Conservation (phyloP, 2,329 filamentous ascomycete species). For the Eutypa lata region DNA sequence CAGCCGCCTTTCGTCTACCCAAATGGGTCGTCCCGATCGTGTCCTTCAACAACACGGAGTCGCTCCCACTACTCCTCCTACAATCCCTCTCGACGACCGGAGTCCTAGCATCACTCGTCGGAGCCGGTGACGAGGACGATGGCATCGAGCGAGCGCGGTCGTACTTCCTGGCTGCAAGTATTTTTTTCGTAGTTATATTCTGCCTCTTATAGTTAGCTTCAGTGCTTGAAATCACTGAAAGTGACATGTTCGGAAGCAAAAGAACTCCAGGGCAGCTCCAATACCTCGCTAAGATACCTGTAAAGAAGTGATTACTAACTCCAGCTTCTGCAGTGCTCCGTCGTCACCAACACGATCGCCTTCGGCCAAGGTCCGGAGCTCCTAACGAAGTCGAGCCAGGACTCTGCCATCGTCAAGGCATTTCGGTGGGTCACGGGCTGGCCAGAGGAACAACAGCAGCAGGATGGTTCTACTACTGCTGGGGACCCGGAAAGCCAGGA, state of each 20-base stretch:
- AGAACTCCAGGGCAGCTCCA: too few species aligned
- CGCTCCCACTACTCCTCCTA: slow-evolving; percentile 25
- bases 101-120: slow-evolving; percentile 41
- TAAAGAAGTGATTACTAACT: too few species aligned
- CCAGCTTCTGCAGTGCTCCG: too few species aligned
- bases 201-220: too few species aligned
- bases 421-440: slow-evolving; percentile 13
- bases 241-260: too few species aligned
- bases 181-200: too few species aligned
- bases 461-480: slow-evolving; percentile 8
- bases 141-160: slow-evolving; percentile 51
- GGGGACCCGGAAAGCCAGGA: slow-evolving; percentile 6
- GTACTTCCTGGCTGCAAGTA: slow-evolving; percentile 58
- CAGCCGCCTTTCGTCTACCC: slow-evolving; percentile 20
- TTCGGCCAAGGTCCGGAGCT: slow-evolving; percentile 52
- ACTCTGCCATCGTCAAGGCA: slow-evolving; percentile 4
- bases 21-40: slow-evolving; percentile 24
- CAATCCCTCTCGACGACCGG: slow-evolving; percentile 48
- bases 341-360: slow-evolving; percentile 52
- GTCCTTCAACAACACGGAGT: slow-evolving; percentile 30
- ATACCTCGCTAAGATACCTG: too few species aligned
- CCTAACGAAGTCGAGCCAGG: slow-evolving; percentile 31
- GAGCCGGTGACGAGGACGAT: slow-evolving; percentile 34
- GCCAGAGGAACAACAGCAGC: slow-evolving; percentile 15
- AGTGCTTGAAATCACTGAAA: too few species aligned